Evolutionary conservation across 2,329 filamentous ascomycete species (phyloP).

Genomic region (Venturiaceae sp.): DNA sequence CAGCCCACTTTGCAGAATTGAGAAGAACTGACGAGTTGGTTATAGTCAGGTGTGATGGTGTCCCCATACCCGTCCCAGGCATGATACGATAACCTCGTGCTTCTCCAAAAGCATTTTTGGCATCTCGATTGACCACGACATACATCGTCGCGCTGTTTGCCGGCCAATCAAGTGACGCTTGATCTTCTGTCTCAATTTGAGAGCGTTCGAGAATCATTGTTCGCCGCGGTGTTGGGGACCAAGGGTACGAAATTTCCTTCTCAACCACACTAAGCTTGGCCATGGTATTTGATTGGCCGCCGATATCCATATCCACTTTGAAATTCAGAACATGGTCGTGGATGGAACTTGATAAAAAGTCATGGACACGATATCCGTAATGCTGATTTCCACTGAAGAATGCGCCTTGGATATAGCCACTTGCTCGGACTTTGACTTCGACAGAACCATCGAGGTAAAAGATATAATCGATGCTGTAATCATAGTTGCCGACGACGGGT

Average conservation of each 20-base stretch:
- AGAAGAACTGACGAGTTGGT: constrained; percentile 29
- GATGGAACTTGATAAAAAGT: constrained; percentile 17
- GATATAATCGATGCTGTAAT: constrained; percentile 35
- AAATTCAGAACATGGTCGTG: constrained; percentile 27
- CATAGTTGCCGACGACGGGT: constrained; percentile 43
- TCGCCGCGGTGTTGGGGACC: no score
- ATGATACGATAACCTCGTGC: constrained; percentile 39
- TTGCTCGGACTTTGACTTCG: constrained; percentile 27
- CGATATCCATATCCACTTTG: constrained; percentile 26
- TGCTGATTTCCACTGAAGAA: constrained; percentile 9
- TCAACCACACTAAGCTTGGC: no score
- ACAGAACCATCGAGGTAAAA: constrained; percentile 38
- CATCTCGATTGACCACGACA: constrained; percentile 38
- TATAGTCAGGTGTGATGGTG: constrained; percentile 25
- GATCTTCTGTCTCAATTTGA: constrained; percentile 22
- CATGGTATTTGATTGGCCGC: constrained; percentile 17
- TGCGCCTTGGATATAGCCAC: constrained; percentile 27
- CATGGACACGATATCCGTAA: constrained; percentile 15
- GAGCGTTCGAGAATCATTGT: constrained; percentile 21
- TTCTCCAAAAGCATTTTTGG: constrained; percentile 39
- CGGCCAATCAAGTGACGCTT: constrained; percentile 35
- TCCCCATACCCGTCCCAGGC: constrained; percentile 25
- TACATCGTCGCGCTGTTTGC: constrained; percentile 34
- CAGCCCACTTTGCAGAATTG: constrained; percentile 39
- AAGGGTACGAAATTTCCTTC: no score